Evolutionary conservation across 78 protist genomes (phyloP), one percentile per base, ranked within the genome.

Genomic region (Monocercomonoides exilis): DNA sequence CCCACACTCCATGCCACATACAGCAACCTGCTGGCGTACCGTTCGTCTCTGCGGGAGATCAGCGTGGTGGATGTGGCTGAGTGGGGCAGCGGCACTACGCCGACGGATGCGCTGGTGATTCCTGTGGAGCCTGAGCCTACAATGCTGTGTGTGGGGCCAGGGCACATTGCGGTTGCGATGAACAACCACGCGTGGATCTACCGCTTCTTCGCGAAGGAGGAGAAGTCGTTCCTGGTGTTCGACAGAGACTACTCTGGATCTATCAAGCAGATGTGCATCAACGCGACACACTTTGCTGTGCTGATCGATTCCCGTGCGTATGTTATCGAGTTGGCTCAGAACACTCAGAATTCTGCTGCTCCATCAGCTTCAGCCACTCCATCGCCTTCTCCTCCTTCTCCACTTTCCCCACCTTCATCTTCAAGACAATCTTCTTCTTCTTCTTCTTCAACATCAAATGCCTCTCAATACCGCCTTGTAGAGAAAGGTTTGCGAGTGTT

Each of bases 151-250:
- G 79, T 90, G 33, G 92, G 92, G 44, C 85, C 88, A 5, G 3
- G 0, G 63, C 88, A 91, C 45, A 86, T 84, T 0, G 94, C 89
- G 3, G 84, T 87, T 34, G 90, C 90, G 0, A 84, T 87, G 90
- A 94, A 94, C 89, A 92, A 91, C 84, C 11, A n/a, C 34, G 88
- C 86, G 38, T 77, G 90, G 85, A 87, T 84, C 91, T 89, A 91
- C 90, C 1, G 46, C 41, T 6, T 84, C 43, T 6, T 3, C 45
- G 70, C 11, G 70, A 11, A 54, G 70, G 38, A 54, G 21, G 38
- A 54, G 21, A 11, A 11, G 2, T 80, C 87, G 43, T 2, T 6
- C 11, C 33, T 3, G 0, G 84, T 84, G 41, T n/a, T 2, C 41
- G 89, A 87, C 81, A 1, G 38, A 2, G 87, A 87, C 35, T 93